Percentiles rank a stretch among this genome's conserved stretches.
phyloP scores from a whole-genome alignment of 306 rosid species.

The Glycine soja region DNA sequence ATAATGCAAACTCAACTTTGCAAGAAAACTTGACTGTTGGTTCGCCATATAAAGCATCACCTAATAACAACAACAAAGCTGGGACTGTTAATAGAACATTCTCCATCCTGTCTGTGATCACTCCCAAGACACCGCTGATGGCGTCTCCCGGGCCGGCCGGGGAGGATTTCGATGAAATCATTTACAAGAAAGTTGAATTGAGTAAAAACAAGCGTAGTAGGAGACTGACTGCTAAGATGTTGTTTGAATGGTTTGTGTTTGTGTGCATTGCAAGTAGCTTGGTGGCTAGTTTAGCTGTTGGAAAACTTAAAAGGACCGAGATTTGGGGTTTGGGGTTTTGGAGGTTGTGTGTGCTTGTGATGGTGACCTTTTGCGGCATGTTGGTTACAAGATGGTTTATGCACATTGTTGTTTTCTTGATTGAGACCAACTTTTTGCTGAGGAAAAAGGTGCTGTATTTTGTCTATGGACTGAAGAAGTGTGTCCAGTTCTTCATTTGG shows the following conservation, averaged over 20 bases:
- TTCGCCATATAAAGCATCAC: slow-evolving; percentile 65
- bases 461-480: slow-evolving; percentile 91
- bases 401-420: slow-evolving; percentile 73
- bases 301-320: slow-evolving; percentile 28
- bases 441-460: slow-evolving; percentile 86
- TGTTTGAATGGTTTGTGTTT: slow-evolving; percentile 60
- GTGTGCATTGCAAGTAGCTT: slow-evolving; percentile 58
- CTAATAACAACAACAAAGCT: slow-evolving; percentile 50
- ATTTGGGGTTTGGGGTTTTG: slow-evolving; percentile 76
- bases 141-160: slow-evolving; percentile 55
- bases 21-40: slow-evolving; percentile 53
- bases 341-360: slow-evolving; percentile 85
- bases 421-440: slow-evolving; percentile 81
- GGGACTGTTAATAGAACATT: slow-evolving; percentile 44
- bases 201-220: slow-evolving; percentile 57
- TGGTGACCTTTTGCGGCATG: slow-evolving; percentile 83
- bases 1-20: slow-evolving; percentile 43
- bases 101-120: slow-evolving; percentile 55
- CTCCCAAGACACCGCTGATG: slow-evolving; percentile 55
- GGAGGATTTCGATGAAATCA: slow-evolving; percentile 72
- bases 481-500: slow-evolving; percentile 80
- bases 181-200: slow-evolving; percentile 65
- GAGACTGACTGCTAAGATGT: slow-evolving; percentile 53
- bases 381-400: slow-evolving; percentile 80
- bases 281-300: slow-evolving; percentile 64